Conservation (phyloP, 257 asterid species). For the Ocimum tenuiflorum region DNA sequence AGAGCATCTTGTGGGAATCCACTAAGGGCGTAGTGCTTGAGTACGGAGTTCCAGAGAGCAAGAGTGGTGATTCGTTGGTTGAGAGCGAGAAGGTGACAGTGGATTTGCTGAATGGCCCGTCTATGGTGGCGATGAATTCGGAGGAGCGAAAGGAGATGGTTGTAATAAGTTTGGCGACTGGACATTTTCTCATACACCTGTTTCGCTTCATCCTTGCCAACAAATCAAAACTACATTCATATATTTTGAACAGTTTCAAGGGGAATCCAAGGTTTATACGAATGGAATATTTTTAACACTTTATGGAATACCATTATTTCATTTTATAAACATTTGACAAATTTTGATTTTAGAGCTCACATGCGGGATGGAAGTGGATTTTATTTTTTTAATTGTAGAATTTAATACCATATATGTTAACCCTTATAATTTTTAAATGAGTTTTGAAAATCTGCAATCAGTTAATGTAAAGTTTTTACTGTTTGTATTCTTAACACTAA, state of each 20-base stretch:
- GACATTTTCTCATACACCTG: constrained; percentile 23
- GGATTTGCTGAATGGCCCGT: constrained; percentile 38
- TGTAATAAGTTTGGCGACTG: constrained; percentile 5
- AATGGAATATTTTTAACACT: too few relatives aligned
- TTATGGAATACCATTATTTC: too few relatives aligned
- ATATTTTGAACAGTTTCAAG: not conserved
- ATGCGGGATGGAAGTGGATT: too few relatives aligned
- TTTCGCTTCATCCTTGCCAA: not conserved
- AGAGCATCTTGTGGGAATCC: constrained; percentile 44
- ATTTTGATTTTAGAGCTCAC: too few relatives aligned
- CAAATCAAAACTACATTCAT: not conserved
- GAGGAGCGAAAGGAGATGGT: constrained; percentile 27
- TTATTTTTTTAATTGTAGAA: too few relatives aligned
- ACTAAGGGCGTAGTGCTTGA: constrained; percentile 56
- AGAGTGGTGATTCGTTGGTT: constrained; percentile 5
- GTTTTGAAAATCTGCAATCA: too few relatives aligned
- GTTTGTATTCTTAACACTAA: too few relatives aligned
- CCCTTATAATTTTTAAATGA: too few relatives aligned
- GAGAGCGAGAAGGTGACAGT: constrained; percentile 7
- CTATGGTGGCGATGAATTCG: constrained; percentile 22
- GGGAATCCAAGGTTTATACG: too few relatives aligned
- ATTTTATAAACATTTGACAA: too few relatives aligned
- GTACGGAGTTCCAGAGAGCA: constrained; percentile 50
- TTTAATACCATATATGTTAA: too few relatives aligned
- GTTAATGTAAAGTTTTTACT: too few relatives aligned